These are phyloP conservation scores for Alternaria sp. DNA, from an alignment of 2,329 filamentous ascomycete genomes.

Conservation along the genomic window DNA sequence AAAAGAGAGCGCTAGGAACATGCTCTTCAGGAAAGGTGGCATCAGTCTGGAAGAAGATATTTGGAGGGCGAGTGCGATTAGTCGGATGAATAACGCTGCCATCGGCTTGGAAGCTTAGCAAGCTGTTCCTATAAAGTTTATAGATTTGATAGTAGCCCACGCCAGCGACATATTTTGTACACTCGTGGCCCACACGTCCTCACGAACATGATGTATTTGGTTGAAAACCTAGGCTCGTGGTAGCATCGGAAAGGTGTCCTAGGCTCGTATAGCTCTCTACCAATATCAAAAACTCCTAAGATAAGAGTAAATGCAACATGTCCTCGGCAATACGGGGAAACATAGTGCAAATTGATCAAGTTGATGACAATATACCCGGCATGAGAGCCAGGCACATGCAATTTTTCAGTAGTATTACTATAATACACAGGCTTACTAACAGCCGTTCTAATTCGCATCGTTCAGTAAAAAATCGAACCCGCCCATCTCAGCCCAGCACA, in stretches of 20 bases:
- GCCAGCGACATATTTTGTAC: too few species aligned
- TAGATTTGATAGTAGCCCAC: neutral
- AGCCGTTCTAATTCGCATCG: neutral
- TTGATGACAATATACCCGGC: neutral
- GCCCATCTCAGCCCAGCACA: neutral
- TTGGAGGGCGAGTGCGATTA: neutral
- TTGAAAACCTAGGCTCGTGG: too few species aligned
- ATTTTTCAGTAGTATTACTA: neutral
- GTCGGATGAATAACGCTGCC: neutral
- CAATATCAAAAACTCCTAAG: too few species aligned
- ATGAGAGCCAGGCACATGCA: neutral
- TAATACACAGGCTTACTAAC: conserved; percentile 1
- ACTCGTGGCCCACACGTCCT: too few species aligned
- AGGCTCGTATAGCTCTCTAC: too few species aligned
- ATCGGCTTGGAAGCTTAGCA: neutral
- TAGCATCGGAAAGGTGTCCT: too few species aligned
- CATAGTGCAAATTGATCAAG: neutral
- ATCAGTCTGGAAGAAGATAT: neutral
- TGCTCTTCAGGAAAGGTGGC: neutral
- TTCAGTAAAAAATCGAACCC: neutral
- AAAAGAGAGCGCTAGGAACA: neutral
- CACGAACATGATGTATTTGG: too few species aligned
- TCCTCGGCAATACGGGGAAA: neutral
- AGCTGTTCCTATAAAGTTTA: too few species aligned
- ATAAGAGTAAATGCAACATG: too few species aligned